These are phyloP conservation scores for Aegilops speltoides DNA, from an alignment of 176 grass and related monocot genomes.

Conservation along the genomic window DNA sequence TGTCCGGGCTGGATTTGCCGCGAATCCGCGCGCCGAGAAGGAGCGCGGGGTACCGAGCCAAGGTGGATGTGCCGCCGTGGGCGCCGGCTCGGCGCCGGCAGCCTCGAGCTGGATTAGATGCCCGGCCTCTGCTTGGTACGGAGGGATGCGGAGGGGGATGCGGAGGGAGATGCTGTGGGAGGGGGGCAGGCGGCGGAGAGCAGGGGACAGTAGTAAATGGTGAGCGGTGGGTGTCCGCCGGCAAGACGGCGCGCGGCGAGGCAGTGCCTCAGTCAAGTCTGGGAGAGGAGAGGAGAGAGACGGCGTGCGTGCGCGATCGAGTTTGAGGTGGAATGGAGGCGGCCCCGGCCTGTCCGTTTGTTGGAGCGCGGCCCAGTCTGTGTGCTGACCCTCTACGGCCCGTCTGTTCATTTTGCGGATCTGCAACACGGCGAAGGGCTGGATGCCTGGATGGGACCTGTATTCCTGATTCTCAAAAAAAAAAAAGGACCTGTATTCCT, in stretches of 20 bases:
- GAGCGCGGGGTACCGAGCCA: background rate
- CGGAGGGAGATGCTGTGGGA: background rate
- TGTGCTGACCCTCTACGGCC: too few species aligned
- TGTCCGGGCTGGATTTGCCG: background rate
- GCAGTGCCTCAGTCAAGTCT: conserved; percentile 7
- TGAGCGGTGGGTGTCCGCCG: background rate
- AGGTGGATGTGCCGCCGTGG: background rate
- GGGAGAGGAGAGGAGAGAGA: background rate
- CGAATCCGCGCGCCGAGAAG: background rate
- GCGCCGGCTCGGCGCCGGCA: conserved; percentile 7
- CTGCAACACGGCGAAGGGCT: too few species aligned
- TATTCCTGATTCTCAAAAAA: too few species aligned
- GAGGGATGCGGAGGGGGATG: background rate
- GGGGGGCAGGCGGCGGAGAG: background rate
- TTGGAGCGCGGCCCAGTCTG: background rate
- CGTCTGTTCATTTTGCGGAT: too few species aligned
- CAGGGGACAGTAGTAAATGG: background rate
- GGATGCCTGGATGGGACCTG: too few species aligned
- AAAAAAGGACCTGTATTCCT: too few species aligned
- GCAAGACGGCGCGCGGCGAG: conserved; percentile 12
- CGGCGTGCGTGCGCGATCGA: background rate
- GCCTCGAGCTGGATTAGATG: background rate
- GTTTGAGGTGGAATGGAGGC: background rate
- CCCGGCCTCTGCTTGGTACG: background rate
- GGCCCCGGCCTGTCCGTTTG: background rate